phyloP scores from a whole-genome alignment of 2,329 filamentous ascomycete genomes.

The Cercospora beticola region DNA sequence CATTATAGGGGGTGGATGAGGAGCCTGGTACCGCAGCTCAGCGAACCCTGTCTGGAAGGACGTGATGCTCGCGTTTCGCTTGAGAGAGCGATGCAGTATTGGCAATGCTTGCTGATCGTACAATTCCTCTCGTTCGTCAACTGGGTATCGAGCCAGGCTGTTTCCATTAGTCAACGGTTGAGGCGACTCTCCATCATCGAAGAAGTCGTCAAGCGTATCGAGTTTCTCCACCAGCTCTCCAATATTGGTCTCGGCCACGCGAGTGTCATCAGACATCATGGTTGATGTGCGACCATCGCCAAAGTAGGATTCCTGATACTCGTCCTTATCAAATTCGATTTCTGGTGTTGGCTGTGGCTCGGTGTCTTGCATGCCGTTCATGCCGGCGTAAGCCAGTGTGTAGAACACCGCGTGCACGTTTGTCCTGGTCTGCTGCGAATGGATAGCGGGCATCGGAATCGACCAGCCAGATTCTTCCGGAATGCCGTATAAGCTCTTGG shows the following conservation, averaged over 20 bases:
- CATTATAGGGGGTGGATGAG: constrained; percentile 50
- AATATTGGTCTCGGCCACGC: constrained; percentile 66
- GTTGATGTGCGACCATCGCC: constrained; percentile 71
- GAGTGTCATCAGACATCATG: constrained; percentile 84
- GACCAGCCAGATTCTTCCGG: constrained; percentile 96
- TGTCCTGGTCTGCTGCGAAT: constrained; percentile 78
- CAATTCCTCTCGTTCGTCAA: constrained; percentile 67
- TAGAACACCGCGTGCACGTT: constrained; percentile 98
- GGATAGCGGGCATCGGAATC: constrained; percentile 85
- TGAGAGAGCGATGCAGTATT: constrained; percentile 79
- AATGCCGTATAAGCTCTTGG: constrained; percentile 92
- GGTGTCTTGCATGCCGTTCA: constrained; percentile 47
- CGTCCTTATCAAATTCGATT: constrained; percentile 88
- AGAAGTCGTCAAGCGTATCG: constrained; percentile 57
- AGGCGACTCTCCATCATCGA: constrained; percentile 43
- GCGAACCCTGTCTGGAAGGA: constrained; percentile 87
- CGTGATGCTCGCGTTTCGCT: constrained; percentile 66
- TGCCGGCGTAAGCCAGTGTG: constrained; percentile 53
- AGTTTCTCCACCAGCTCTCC: constrained; percentile 72
- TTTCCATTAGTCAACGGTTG: constrained; percentile 17
- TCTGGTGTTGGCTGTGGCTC: constrained; percentile 70
- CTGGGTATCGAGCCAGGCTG: constrained; percentile 21
- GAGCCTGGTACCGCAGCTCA: constrained; percentile 61
- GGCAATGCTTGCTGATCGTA: constrained; percentile 93
- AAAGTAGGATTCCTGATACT: constrained; percentile 77